Base-by-base conservation (phyloP, 2,329 filamentous ascomycete species). In the Metarhizium brunneum region DNA sequence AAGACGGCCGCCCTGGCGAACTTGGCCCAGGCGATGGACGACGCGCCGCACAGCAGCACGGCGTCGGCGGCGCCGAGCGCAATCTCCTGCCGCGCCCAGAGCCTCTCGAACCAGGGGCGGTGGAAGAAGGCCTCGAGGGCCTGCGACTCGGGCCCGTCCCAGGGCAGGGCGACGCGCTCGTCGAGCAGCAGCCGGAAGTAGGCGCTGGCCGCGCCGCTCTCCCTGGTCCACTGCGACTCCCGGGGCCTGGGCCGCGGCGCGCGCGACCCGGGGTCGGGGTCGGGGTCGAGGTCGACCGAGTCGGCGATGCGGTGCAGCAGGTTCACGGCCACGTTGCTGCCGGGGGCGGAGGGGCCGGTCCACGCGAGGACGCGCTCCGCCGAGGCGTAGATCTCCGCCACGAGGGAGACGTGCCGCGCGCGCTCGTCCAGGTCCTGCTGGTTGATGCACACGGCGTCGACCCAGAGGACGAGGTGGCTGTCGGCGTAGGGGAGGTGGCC, bases 381-480 rank as follows among this genome's bases (percentile, higher is more conserved):
- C 36, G 56, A 53, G 16, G 47, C 49, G 18, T 58, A 58, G 4
- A 58, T 56, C 29, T 56, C 51, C 6, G 47, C 52, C 57, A 58
- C 56, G 29, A 50, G 48, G n/a, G 18, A 18, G 35, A 54, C 51
- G 16, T 58, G 54, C 4, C 47, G 32, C 16, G 38, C 48, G n/a
- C 48, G 35, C 54, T 58, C 57, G 20, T 18, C 36, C 18, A 48
- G 45, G 16, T 45, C 52, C 7, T 32, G 13, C 7, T 58, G 54
- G 16, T 58, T 50, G 30, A 58, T 54, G 43, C 57, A 58, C 25
- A 58, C 13, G 6, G 50, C 54, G 30, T 58, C 57, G 38, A 56
- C 45, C 57, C 57, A 56, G 35, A 58, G 18, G 29, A 47, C 25
- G 20, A 47, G 29, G 43, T 47, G 43, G 43, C 20, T 47, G 18